Conservation (phyloP, 495 filamentous ascomycete genomes). For the Thermothielavioides terrestris region DNA sequence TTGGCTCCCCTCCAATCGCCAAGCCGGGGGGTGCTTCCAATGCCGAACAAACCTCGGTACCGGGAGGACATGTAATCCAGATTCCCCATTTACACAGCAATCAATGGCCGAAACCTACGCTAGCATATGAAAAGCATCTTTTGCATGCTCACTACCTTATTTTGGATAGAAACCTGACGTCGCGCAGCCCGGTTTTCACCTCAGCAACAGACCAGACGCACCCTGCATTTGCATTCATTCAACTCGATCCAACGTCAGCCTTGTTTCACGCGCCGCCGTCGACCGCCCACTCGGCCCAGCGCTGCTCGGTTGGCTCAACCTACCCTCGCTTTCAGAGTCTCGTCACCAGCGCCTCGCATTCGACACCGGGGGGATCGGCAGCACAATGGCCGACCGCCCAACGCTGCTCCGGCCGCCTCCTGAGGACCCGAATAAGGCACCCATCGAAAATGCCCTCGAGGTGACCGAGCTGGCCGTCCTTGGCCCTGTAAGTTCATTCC, state of each 20-base stretch:
- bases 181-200: no score
- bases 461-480: slow-evolving; percentile 72
- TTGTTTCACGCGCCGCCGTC: no score
- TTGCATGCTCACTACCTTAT: no score
- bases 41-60: slow-evolving; percentile 6
- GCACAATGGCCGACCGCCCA: slow-evolving; percentile 23
- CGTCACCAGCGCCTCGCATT: background rate
- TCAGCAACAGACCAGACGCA: no score
- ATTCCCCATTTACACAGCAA: no score
- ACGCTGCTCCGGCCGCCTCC: slow-evolving; percentile 74
- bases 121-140: no score
- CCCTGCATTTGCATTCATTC: no score
- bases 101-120: no score
- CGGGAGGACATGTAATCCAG: background rate
- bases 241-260: no score
- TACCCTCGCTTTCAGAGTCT: background rate
- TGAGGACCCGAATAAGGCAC: slow-evolving; percentile 59
- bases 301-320: no score
- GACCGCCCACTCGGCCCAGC: no score
- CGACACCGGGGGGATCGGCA: background rate
- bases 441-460: slow-evolving; percentile 83
- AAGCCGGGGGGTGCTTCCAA: background rate
- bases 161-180: no score
- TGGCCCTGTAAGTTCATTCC: slow-evolving; percentile 53
- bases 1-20: background rate